Evolutionary conservation across 768 basidiomycete species (phyloP).

Genomic region (Naganishia vishniacii): DNA sequence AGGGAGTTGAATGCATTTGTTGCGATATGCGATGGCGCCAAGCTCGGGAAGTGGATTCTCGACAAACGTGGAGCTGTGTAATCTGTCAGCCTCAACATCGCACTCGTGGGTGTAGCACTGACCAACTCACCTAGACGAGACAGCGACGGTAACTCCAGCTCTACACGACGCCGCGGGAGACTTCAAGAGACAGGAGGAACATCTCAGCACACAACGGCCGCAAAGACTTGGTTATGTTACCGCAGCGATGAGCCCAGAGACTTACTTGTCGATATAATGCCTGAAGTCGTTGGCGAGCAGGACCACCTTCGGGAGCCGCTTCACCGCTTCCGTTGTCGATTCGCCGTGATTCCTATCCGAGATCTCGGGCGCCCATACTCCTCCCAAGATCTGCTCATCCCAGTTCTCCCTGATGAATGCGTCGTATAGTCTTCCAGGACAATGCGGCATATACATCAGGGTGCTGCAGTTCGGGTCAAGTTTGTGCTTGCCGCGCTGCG

Average conservation of each 20-base stretch:
- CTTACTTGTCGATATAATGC: conserved; percentile 13
- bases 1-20: conserved; percentile 13
- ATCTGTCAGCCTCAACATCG: too few species aligned
- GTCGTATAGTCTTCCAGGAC: conserved; percentile 14
- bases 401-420: conserved; percentile 13
- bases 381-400: background rate
- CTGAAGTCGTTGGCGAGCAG: conserved; percentile 14
- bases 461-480: background rate
- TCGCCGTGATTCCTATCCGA: background rate
- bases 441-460: conserved; percentile 13
- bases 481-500: conserved; percentile 9
- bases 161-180: background rate
- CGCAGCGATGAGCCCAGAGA: too few species aligned
- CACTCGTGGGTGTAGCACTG: too few species aligned
- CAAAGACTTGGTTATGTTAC: too few species aligned
- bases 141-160: conserved; percentile 4
- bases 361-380: too few species aligned
- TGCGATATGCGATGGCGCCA: background rate
- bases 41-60: background rate
- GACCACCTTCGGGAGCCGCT: conserved; percentile 3
- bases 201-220: too few species aligned
- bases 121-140: background rate
- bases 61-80: conserved; percentile 7
- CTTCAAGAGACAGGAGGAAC: background rate
- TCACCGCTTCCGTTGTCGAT: background rate